Base-by-base conservation (phyloP, 2,329 filamentous ascomycete genomes). In the Emmonsia crescens region DNA sequence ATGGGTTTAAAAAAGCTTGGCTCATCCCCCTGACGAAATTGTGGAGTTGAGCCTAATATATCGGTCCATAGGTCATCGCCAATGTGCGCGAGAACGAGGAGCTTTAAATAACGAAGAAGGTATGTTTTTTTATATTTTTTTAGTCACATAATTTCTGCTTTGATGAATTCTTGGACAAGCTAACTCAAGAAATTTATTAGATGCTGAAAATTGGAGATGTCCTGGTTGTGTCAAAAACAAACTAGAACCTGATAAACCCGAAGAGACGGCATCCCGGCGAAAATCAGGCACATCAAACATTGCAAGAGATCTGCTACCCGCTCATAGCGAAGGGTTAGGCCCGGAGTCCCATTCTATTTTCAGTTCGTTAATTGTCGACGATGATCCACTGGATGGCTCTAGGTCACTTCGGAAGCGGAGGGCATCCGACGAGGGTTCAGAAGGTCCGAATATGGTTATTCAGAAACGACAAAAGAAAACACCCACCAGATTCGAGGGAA, bases 391-490 rank as follows among this genome's bases (percentile, higher is more conserved):
- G 77, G 88, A 93, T 73, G 89, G 87, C 54, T 86, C 89, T 9
- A 86, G 91, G 60, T 83, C 89, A 38, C 77, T 96, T 63, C 83
- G 92, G 63, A 96, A 96, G 76, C 85, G 92, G 60, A 96, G 93
- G 74, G 87, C 89, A 21, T 91, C 89, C 0, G 88, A 89, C 2
- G 79, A 83, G 14, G 83, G 85, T 62, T 79, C 68, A 16, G 85
- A 87, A 57, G 78, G 75, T 58, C 70, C 73, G 57, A 66, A 67
- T 1, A 71, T 72, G 27, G 68, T 73, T 29, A 76, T 65, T 79
- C 89, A 65, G 81, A 88, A 66, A 65, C 69, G 76, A 60, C 70
- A 70, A 51, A 73, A 74, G 31, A 75, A 72, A 61, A 71, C 69
- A 14, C 65, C 71, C 24, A 62, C 68, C 49, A 67, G 66, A 36